Evolutionary conservation across 2,329 filamentous ascomycete genomes (phyloP), one percentile per base, ranked within the genome.

Genomic region (Colletotrichum sojae): DNA sequence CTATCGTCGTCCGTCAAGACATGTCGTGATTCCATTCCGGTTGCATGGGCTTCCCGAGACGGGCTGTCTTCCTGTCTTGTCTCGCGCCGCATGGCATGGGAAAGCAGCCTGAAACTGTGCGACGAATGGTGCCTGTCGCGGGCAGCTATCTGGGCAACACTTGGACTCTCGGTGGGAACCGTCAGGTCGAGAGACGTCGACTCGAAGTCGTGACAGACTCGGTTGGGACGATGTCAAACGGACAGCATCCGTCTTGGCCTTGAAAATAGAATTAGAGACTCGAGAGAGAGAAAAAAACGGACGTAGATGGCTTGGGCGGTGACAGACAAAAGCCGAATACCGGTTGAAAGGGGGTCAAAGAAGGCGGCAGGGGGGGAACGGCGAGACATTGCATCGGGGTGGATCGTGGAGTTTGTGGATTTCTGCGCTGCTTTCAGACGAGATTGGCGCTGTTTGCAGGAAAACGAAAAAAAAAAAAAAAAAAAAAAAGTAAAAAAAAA

Each of bases 61-160:
- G 49, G 9, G 40, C 40, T 40, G 25, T n/a, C 52, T 31, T 40
- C 51, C 25, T 66, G 59, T 66, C 61, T 40, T 43, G 66, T 31
- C 31, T 59, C 43, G 54, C n/a, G 22, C 39, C n/a, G 40, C 54
- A 60, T 49, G 40, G 43, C 40, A 39, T 55, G 43, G 46, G 36
- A 49, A 59, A 46, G 49, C 54, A 36, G 66, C 27, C 61, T 69
- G 54, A 55, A 60, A 66, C 61, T 54, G 61, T 55, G 13, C 43
- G 25, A 55, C 61, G 22, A 12, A 49, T 40, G 22, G 10, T 54
- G 49, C 62, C 48, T 52, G 54, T 13, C 22, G 27, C 13, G 20
- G 49, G 13, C 25, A 53, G 49, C 22, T 49, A 49, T 18, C n/a
- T 49, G 46, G 46, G 40, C 12, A n/a, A 43, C n/a, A 6, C n/a